A percentile compares a stretch with the other conserved stretches of the same genome.
These are phyloP conservation scores for Primulina eburnea DNA, from an alignment of 257 asterid species.

Conservation along the genomic window DNA sequence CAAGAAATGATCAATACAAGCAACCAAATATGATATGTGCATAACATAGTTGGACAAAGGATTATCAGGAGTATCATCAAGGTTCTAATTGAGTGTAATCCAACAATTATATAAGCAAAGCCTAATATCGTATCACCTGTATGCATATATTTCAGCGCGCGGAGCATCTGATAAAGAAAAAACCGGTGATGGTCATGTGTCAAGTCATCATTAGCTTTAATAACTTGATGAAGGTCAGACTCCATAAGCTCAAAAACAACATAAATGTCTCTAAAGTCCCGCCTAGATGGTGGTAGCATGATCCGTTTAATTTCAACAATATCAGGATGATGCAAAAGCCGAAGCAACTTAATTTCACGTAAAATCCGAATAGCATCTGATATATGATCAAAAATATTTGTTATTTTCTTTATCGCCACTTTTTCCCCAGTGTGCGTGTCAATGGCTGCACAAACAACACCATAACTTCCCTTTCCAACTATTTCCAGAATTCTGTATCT, in stretches of 20 bases:
- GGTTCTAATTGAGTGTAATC: not conserved
- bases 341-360: constrained; percentile 92
- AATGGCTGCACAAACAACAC: constrained; percentile 93
- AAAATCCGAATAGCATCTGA: constrained; percentile 97
- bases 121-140: constrained; percentile 38
- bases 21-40: not conserved
- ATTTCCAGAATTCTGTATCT: constrained; percentile 92
- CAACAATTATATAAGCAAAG: constrained; percentile 12
- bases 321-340: constrained; percentile 96
- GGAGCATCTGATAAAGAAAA: constrained; percentile 63
- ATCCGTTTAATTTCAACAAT: constrained; percentile 94
- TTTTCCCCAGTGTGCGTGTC: constrained; percentile 87
- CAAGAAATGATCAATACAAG: constrained; percentile 2
- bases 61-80: not conserved
- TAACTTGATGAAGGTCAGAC: constrained; percentile 95
- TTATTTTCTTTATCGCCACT: constrained; percentile 94
- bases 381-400: constrained; percentile 88
- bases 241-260: constrained; percentile 95
- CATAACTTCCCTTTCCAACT: constrained; percentile 96
- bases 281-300: constrained; percentile 87
- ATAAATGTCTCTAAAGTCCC: constrained; percentile 93
- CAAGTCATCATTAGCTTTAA: constrained; percentile 63
- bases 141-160: constrained; percentile 64
- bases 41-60: not conserved
- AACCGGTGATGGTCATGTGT: constrained; percentile 61